Evolutionary conservation across 805 yeast genomes (phyloP), one percentile per base, ranked within the genome.

Genomic region (Starmerella powellii): DNA sequence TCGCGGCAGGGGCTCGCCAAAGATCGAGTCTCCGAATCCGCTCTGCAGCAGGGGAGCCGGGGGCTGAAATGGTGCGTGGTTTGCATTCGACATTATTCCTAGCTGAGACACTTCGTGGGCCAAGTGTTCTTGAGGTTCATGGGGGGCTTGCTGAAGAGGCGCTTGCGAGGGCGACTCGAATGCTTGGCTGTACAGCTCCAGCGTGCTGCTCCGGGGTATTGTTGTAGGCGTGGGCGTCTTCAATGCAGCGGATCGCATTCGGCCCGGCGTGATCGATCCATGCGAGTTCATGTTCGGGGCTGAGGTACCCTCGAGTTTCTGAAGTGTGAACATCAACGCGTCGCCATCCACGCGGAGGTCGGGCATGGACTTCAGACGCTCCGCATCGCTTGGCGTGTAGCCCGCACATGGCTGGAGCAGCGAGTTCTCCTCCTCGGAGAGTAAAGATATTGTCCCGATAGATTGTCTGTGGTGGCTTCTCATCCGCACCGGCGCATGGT

Each of bases 341-440:
- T 84, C 82, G 15, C 70, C 74, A 23, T 69, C 73, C 32, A 72
- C 64, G 0, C 77, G 68, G 36, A 80, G 86, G 58, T 88, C 95
- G 0, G 95, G 88, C 38, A 87, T 75, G 5, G 81, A 80, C 1
- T 93, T 93, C 37, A 86, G 68, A 54, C 78, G 84, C 32, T 80
- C 80, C 35, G 81, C 76, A 2, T 76, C 79, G 3, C 70, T 72
- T n/a, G 67, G 61, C 24, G 72, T 64, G 38, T 71, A 63, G 12
- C 76, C 76, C 3, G 47, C 48, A 31, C 56, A 54, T n/a, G 58
- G 58, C 30, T 40, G 63, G 42, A 65, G 53, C 21, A 42, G 41
- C 19, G 54, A 53, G 37, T 44, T 46, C 17, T 52, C 50, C n/a
- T 43, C 34, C 42, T 54, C 58, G 29, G 55, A 50, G 18, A 54